Evolutionary conservation across 2,329 filamentous ascomycete species (phyloP), one percentile per base, ranked within the genome.

Genomic region (Alternaria novae-zelandiae): DNA sequence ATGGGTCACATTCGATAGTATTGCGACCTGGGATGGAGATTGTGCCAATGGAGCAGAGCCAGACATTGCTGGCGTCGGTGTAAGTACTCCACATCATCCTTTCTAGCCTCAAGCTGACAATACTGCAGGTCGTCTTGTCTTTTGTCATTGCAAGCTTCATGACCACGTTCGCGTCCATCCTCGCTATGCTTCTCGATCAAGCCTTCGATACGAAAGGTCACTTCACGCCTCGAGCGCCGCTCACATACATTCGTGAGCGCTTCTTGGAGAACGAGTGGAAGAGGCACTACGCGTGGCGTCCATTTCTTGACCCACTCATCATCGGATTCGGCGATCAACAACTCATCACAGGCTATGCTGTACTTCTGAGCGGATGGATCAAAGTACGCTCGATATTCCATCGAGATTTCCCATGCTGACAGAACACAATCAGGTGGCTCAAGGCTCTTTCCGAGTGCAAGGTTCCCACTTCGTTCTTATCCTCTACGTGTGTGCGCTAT

Each of bases 141-240:
- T 75, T 77, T 41, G 69, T 76, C 13, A 63, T 74, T 26, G 72
- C 74, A 23, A 76, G 74, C 59, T 64, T 71, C 49, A 71, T 77
- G 69, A 76, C 75, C 3, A 77, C 74, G 0, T 61, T 63, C 3
- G 72, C 74, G 17, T 76, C 74, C 0, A 70, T 77, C n/a, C 61
- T 77, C 12, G 75, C 74, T 7, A 76, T 77, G 68, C 53, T 77
- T n/a, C 72, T 78, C 45, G 74, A 77, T 55, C 73, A 76, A 51
- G 69, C 70, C 0, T 74, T 73, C 53, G 68, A 76, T 43, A 59
- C 66, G 2, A 76, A 74, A 57, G 73, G 72, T 12, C 68, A 63
- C 1, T 75, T 76, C 54, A 67, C 64, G 9, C 46, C 67, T 2
- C 64, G 59, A 10, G 63, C 66, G 9, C 74, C 74, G 3, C 26